Percentiles rank a stretch among this genome's conserved stretches.
phyloP scores from a whole-genome alignment of 1,284 basidiomycete genomes.

The Vanrija sp. region DNA sequence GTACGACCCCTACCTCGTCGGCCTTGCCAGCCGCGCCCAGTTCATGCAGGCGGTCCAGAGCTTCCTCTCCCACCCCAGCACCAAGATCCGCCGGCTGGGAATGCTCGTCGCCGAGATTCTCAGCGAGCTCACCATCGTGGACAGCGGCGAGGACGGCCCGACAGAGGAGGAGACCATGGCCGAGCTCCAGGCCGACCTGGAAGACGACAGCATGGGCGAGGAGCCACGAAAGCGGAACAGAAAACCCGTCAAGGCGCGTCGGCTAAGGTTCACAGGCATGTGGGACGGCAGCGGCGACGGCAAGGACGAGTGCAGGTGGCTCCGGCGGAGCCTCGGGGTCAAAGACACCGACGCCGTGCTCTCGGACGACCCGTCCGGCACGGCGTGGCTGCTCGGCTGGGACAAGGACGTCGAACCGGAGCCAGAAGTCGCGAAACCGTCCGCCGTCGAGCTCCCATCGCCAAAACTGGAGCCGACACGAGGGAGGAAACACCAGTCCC shows the following conservation, averaged over 20 bases:
- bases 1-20: conserved; percentile 50
- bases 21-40: conserved; percentile 52
- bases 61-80: conserved; percentile 75
- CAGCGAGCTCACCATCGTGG: conserved; percentile 30
- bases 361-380: not conserved
- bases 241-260: conserved; percentile 1
- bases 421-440: not conserved
- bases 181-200: conserved; percentile 39
- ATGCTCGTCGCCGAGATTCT: conserved; percentile 84
- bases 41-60: conserved; percentile 70
- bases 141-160: conserved; percentile 2
- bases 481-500: conserved; percentile 10
- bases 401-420: not conserved
- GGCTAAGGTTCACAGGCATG: conserved; percentile 56
- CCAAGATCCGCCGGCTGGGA: conserved; percentile 75
- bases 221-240: conserved; percentile 11
- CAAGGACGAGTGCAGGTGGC: conserved; percentile 60
- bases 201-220: conserved; percentile 25
- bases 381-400: conserved; percentile 39
- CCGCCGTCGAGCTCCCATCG: conserved; percentile 3
- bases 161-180: conserved; percentile 33
- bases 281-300: conserved; percentile 80
- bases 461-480: not conserved
- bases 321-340: conserved; percentile 56
- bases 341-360: conserved; percentile 55